These are phyloP conservation scores for Pseudevernia furfuracea DNA, from an alignment of 495 filamentous ascomycete genomes.

Conservation along the genomic window DNA sequence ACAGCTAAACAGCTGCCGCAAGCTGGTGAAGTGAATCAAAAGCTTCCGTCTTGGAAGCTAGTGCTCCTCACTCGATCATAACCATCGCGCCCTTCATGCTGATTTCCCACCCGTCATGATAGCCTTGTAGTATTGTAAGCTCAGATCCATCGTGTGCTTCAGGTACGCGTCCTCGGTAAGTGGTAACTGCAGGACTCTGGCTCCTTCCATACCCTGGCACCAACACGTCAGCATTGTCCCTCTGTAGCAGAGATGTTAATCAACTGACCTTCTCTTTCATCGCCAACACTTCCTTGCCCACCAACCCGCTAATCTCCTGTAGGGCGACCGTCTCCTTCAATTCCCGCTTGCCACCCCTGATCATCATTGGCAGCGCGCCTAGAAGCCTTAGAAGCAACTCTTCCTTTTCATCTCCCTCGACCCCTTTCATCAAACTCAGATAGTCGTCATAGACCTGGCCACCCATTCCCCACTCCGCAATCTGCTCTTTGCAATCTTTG, in stretches of 20 bases:
- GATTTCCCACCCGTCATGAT: constrained; percentile 8
- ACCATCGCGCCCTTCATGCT: not conserved
- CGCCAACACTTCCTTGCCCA: constrained; percentile 54
- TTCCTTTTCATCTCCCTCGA: constrained; percentile 27
- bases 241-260: constrained; percentile 3
- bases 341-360: constrained; percentile 46
- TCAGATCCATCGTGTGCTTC: constrained; percentile 59
- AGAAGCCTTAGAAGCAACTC: constrained; percentile 51
- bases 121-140: constrained; percentile 56
- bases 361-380: constrained; percentile 55
- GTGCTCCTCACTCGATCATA: not conserved
- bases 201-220: constrained; percentile 29
- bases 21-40: too few species aligned
- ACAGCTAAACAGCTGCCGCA: not conserved
- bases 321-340: constrained; percentile 74
- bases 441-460: constrained; percentile 80
- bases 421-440: constrained; percentile 46
- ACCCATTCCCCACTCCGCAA: constrained; percentile 62
- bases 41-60: not conserved
- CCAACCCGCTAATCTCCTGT: constrained; percentile 56
- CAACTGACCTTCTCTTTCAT: constrained; percentile 52
- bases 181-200: constrained; percentile 55
- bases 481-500: constrained; percentile 40
- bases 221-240: constrained; percentile 18
- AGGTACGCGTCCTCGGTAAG: constrained; percentile 64